Evolutionary conservation across 495 filamentous ascomycete species (phyloP).

Genomic region (Aspergillus ostianus): DNA sequence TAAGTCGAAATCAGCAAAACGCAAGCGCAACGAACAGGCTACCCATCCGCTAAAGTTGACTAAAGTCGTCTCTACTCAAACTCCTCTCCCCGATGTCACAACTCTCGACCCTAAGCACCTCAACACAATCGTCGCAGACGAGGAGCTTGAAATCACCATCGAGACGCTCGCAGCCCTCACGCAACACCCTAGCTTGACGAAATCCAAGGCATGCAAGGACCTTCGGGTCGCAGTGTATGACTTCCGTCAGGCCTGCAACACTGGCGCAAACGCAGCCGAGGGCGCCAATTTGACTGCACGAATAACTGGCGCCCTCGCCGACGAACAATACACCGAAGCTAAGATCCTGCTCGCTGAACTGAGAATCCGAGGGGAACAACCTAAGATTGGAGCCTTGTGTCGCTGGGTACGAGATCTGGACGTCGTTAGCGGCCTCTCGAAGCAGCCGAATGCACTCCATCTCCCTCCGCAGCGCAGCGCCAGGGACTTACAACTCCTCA

Average conservation of each 20-base stretch:
- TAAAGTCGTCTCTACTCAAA: slow-evolving; percentile 23
- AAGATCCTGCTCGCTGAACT: slow-evolving; percentile 38
- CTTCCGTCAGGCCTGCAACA: slow-evolving; percentile 40
- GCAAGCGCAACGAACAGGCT: slow-evolving; percentile 37
- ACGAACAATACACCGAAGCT: slow-evolving; percentile 37
- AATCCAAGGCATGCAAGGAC: slow-evolving; percentile 42
- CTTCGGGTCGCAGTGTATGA: slow-evolving; percentile 39
- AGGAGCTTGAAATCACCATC: slow-evolving; percentile 39
- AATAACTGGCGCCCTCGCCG: slow-evolving; percentile 36
- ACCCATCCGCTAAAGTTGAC: slow-evolving; percentile 31
- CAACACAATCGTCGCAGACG: slow-evolving; percentile 31
- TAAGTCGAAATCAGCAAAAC: slow-evolving; percentile 38
- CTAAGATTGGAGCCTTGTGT: slow-evolving; percentile 41
- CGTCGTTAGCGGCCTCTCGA: slow-evolving; percentile 40
- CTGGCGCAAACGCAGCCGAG: slow-evolving; percentile 37
- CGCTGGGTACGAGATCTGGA: slow-evolving; percentile 42
- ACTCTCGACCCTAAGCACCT: slow-evolving; percentile 34
- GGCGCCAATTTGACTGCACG: slow-evolving; percentile 40
- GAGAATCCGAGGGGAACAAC: slow-evolving; percentile 35
- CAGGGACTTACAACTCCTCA: slow-evolving; percentile 29
- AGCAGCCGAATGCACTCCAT: slow-evolving; percentile 25
- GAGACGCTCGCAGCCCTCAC: slow-evolving; percentile 37
- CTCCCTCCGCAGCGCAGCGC: slow-evolving; percentile 22
- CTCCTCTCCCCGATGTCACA: slow-evolving; percentile 34
- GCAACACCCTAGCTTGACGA: slow-evolving; percentile 35